Conservation (phyloP, 768 basidiomycete species). For the Pisolithus marmoratus region DNA sequence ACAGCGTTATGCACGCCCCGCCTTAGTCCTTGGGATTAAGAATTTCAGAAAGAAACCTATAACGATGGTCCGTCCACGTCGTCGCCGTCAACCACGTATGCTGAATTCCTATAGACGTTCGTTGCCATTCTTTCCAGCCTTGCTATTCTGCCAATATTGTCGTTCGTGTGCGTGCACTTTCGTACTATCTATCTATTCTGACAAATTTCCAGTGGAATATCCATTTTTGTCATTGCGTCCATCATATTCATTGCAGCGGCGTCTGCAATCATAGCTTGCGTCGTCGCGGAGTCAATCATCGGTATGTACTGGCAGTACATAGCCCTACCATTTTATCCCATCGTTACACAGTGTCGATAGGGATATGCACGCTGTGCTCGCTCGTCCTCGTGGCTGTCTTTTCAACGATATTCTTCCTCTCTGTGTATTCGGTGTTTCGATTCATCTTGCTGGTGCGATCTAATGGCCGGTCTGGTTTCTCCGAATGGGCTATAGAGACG, state of each 20-base stretch:
- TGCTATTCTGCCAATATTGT: slow-evolving; percentile 28
- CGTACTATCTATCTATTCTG: slow-evolving; percentile 5
- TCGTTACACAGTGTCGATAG: slow-evolving; percentile 25
- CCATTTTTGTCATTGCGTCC: slow-evolving; percentile 31
- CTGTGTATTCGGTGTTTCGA: slow-evolving; percentile 28
- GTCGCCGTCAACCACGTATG: background rate
- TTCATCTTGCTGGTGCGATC: slow-evolving; percentile 31
- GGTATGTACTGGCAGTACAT: slow-evolving; percentile 13
- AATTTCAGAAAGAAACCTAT: slow-evolving; percentile 21
- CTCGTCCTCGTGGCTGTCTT: slow-evolving; percentile 30
- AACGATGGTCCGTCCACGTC: slow-evolving; percentile 15
- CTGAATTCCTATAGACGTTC: slow-evolving; percentile 32
- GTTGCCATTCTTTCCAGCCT: slow-evolving; percentile 34
- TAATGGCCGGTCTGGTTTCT: slow-evolving; percentile 26
- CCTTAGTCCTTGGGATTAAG: slow-evolving; percentile 18
- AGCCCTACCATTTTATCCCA: background rate
- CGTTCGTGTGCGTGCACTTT: slow-evolving; percentile 35
- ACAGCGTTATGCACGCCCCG: slow-evolving; percentile 38
- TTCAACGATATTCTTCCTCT: slow-evolving; percentile 25
- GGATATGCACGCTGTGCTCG: slow-evolving; percentile 28
- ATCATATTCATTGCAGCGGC: slow-evolving; percentile 34
- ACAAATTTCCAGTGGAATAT: slow-evolving; percentile 20
- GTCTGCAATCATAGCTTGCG: slow-evolving; percentile 26
- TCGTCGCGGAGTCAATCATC: slow-evolving; percentile 24
- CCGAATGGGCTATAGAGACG: slow-evolving; percentile 27